These are phyloP conservation scores for Solanum chmielewskii DNA, from an alignment of 257 asterid species.

Conservation along the genomic window DNA sequence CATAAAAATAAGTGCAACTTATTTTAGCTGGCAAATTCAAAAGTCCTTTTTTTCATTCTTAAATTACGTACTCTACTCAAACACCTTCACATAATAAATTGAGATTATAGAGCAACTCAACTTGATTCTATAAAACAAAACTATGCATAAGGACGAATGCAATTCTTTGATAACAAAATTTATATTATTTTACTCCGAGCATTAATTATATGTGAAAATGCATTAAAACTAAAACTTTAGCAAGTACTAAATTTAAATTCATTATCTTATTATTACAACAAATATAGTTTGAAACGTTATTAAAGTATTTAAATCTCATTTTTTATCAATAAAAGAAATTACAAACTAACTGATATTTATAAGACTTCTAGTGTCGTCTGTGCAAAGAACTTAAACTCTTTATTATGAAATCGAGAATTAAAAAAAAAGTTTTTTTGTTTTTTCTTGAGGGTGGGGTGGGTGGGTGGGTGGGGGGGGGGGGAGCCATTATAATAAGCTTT, in stretches of 20 bases:
- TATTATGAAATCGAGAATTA: background rate
- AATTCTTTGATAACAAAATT: background rate
- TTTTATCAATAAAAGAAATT: too few species aligned
- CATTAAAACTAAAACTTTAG: background rate
- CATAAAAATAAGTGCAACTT: background rate
- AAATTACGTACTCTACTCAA: background rate
- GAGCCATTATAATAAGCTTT: background rate
- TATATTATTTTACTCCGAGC: background rate
- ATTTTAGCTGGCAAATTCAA: background rate
- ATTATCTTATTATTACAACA: background rate
- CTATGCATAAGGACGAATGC: too few species aligned
- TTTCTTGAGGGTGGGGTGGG: background rate
- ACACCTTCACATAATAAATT: background rate
- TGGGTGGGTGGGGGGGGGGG: background rate
- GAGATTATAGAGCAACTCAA: background rate
- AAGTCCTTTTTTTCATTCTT: background rate
- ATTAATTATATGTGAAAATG: background rate
- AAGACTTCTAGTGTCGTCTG: background rate
- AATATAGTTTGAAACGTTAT: background rate
- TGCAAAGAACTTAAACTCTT: background rate
- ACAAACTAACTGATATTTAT: background rate
- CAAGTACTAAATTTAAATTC: background rate
- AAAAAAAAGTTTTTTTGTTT: background rate
- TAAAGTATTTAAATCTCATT: background rate
- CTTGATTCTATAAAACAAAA: background rate